Base-by-base conservation (phyloP, 306 rosid genomes). In the Rosa chinensis region DNA sequence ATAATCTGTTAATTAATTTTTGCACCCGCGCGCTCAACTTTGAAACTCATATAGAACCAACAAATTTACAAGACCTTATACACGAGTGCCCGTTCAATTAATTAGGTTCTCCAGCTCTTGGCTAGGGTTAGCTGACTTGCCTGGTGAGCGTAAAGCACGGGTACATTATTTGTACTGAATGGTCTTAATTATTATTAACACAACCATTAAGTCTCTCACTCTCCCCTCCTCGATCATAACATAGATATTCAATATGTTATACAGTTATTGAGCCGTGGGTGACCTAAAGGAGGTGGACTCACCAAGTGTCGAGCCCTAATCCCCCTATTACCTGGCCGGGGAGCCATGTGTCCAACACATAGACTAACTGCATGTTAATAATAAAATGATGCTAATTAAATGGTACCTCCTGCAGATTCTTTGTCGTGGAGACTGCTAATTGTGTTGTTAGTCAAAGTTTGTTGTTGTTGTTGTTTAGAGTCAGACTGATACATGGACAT, bases 401-500 rank as follows among this genome's bases (percentile, higher is more conserved):
- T 35, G 20, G 44, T 64, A 64, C 70, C 70, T 64, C 70, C 45
- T 35, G 70, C 70, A 32, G 70, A 64, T 64, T 63, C 69, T 63
- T 63, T 63, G n/a, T 63, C 39, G 11, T 5, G 43, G 69, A 35
- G 10, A 63, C 10, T 8, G 21, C 69, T 32, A 6, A 63, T 1
- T 63, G 20, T 6, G 44, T 35, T 63, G 21, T 35, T 35, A 6
- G 69, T 63, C 20, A 35, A 32, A 63, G 21, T 6, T 32, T 64
- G 44, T 3, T 39, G 25, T 39, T 17, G 25, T 72, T 17, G 25
- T 72, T 16, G 44, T 3, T 72, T 72, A 35, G 50, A 69, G 45
- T 66, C 47, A 40, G 72, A 39, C 28, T 45, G 56, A 42, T 75
- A 56, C 13, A 49, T 66, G 6, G 72, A 48, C 90, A 86, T 80